Base-by-base conservation (phyloP, 2,329 filamentous ascomycete genomes). In the Pyricularia grisea region DNA sequence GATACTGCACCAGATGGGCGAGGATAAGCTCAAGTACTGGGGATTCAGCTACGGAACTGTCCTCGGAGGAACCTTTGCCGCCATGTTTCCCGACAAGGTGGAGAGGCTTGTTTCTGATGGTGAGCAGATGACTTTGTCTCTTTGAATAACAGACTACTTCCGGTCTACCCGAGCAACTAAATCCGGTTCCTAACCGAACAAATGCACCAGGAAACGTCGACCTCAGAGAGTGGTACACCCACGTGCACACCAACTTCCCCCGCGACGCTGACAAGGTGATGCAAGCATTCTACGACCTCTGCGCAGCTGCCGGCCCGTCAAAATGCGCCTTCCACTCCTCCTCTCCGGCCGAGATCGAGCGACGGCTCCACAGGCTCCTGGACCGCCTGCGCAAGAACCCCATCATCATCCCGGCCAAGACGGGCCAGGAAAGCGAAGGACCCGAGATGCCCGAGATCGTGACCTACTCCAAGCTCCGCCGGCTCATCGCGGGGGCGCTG, bases 1-100 rank as follows among this genome's bases (percentile, higher is more conserved):
- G 72, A 81, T 85, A 12, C 73, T 83, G 20, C 69, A 79, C 36
- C 76, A 79, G 72, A 77, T 78, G 6, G 82, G 81, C 1, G 72
- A 81, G 68, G 74, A 77, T 4, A 81, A 79, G 74, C 76, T 84
- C 9, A 78, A 77, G 66, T 86, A 85, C 73, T 86, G 84, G 84
- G 85, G 84, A 0, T 82, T 85, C 70, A 85, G 83, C 71, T 87
- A 87, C 71, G 84, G 84, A 9, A 85, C 83, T 5, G 73, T 85
- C 2, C 77, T 87, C 0, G 85, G 84, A 3, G 82, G 80, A 14
- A 81, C 81, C 0, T 85, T 86, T 73, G 84, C 84, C 4, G 79
- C 82, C 2, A 78, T 86, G 76, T 86, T 81, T 68, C 84, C 84
- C 1, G 81, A 85, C 31, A 78, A 78, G 64, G 80, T 87, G 0